A percentile compares a stretch with the other conserved stretches of the same genome.
These are phyloP conservation scores for Ogataea degrootiae DNA, from an alignment of 805 yeast genomes.

Conservation along the genomic window DNA sequence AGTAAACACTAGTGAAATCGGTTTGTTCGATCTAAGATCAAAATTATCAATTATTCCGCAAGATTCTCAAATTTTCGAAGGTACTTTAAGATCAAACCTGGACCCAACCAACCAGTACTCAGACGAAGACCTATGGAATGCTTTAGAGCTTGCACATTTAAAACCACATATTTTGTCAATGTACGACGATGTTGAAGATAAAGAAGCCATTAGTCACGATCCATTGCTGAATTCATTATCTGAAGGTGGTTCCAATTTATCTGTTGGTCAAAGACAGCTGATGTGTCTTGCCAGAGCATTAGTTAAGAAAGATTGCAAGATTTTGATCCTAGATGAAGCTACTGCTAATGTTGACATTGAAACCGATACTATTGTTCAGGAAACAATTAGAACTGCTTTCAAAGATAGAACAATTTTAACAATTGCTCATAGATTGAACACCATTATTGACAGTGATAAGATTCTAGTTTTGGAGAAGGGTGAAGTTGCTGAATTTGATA, in stretches of 20 bases:
- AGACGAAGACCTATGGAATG: constrained; percentile 83
- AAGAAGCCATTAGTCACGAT: constrained; percentile 32
- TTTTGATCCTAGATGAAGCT: constrained; percentile 77
- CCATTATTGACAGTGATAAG: constrained; percentile 76
- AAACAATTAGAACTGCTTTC: constrained; percentile 71
- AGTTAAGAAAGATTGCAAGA: constrained; percentile 50
- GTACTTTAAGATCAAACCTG: constrained; percentile 76
- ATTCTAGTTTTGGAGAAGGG: constrained; percentile 77
- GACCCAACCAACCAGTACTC: constrained; percentile 70
- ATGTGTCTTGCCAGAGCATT: constrained; percentile 80
- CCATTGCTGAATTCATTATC: constrained; percentile 23
- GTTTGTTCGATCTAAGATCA: constrained; percentile 72
- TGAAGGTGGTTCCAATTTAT: constrained; percentile 57
- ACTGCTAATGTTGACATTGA: constrained; percentile 88
- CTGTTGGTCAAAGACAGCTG: constrained; percentile 85
- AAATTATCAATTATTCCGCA: constrained; percentile 85
- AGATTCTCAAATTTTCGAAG: constrained; percentile 89
- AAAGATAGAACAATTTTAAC: constrained; percentile 75
- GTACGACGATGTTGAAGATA: constrained; percentile 41
- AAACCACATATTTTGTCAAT: constrained; percentile 55
- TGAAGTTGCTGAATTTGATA: constrained; percentile 68
- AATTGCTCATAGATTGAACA: constrained; percentile 80
- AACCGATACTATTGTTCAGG: constrained; percentile 72
- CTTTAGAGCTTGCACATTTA: constrained; percentile 72
- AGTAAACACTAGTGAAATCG: constrained; percentile 59